Evolutionary conservation across 495 filamentous ascomycete genomes (phyloP).

Genomic region (Aspergillus egyptiacus): DNA sequence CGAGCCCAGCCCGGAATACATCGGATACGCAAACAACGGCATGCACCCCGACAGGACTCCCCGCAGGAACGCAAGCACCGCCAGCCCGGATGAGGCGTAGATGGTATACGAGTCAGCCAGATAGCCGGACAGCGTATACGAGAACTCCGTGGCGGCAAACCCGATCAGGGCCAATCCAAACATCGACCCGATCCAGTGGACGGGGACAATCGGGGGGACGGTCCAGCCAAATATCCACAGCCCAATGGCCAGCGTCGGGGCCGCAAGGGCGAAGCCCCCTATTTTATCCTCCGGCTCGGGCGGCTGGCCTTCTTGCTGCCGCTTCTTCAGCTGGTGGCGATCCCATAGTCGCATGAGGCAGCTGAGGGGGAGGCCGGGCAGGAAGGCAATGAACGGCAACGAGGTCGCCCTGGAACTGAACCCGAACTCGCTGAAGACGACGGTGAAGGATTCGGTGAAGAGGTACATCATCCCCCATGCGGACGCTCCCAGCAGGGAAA

Average conservation of each 20-base stretch:
- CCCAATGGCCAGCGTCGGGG: not conserved
- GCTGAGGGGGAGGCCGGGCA: slow-evolving; percentile 1
- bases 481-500: not conserved
- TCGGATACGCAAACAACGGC: not conserved
- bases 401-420: not conserved
- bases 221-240: not conserved
- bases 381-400: not conserved
- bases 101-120: not conserved
- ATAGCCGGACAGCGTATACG: slow-evolving; percentile 4
- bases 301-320: not conserved
- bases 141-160: not conserved
- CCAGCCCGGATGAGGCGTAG: not conserved
- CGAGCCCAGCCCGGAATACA: not conserved
- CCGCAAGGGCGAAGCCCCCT: not conserved
- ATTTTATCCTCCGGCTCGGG: not conserved
- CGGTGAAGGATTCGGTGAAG: not conserved
- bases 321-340: not conserved
- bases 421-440: not conserved
- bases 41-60: not conserved
- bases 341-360: not conserved
- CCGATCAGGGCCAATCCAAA: not conserved
- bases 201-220: not conserved
- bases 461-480: not conserved
- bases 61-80: not conserved
- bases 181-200: not conserved